A percentile compares a stretch with the other conserved stretches of the same genome.
phyloP scores from a whole-genome alignment of 2,329 filamentous ascomycete genomes.

The Penicillium sp. region DNA sequence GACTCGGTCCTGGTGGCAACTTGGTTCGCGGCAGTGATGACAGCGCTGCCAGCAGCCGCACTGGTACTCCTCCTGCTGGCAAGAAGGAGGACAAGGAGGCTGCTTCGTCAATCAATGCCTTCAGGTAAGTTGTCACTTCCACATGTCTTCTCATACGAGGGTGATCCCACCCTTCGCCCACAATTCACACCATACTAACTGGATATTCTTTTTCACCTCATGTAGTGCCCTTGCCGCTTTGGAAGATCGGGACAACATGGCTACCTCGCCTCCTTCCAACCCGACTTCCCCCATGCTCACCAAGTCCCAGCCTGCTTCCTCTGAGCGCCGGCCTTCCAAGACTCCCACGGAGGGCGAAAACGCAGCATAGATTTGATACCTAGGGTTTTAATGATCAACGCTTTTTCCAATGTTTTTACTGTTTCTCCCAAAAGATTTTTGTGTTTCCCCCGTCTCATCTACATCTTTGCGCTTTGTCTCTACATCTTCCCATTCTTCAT shows the following conservation, averaged over 20 bases:
- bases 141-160: not conserved
- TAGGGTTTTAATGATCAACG: conserved; percentile 36
- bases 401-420: conserved; percentile 23
- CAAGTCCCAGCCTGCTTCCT: conserved; percentile 42
- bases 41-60: conserved; percentile 80
- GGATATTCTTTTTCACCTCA: conserved; percentile 3
- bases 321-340: conserved; percentile 40
- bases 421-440: conserved; percentile 27
- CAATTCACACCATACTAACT: not conserved
- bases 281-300: conserved; percentile 43
- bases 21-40: conserved; percentile 72
- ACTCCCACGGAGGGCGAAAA: conserved; percentile 37
- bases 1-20: conserved; percentile 66
- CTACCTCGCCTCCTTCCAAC: conserved; percentile 45
- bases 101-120: conserved; percentile 76
- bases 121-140: conserved; percentile 59
- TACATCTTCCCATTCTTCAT: conserved; percentile 4
- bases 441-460: conserved; percentile 10
- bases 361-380: conserved; percentile 36
- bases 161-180: not conserved
- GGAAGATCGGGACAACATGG: conserved; percentile 42
- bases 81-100: conserved; percentile 58
- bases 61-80: conserved; percentile 71
- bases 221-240: conserved; percentile 43
- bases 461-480: conserved; percentile 1